Evolutionary conservation across 1,284 basidiomycete genomes (phyloP).

Genomic region (Rhizoctonia solani): DNA sequence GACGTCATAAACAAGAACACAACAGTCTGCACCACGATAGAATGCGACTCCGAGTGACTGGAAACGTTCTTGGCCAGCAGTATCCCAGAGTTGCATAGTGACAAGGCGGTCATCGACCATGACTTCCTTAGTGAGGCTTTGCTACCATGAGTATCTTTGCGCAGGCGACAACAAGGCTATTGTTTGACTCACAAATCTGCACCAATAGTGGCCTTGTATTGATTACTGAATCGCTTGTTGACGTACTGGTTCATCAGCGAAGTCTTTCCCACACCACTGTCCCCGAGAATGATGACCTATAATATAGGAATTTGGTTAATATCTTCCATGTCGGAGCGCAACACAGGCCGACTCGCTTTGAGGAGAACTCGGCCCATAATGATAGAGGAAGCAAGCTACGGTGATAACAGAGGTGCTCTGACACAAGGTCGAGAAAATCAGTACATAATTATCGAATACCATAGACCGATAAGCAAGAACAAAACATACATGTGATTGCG

Average conservation of each 20-base stretch:
- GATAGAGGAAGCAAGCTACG: neutral
- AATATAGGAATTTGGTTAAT: neutral
- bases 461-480: conserved; percentile 32
- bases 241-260: conserved; percentile 99
- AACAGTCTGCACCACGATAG: conserved; percentile 99
- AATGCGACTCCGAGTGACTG: conserved; percentile 98
- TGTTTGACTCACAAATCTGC: conserved; percentile 74
- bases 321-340: neutral
- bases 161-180: conserved; percentile 43
- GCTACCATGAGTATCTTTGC: conserved; percentile 41
- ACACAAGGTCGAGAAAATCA: neutral
- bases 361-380: conserved; percentile 87
- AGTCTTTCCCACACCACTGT: conserved; percentile 99
- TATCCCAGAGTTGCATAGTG: conserved; percentile 99
- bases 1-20: conserved; percentile 98
- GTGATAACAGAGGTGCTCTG: neutral
- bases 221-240: conserved; percentile 99
- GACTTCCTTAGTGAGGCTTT: conserved; percentile 95
- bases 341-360: conserved; percentile 64
- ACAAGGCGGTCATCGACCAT: conserved; percentile 98
- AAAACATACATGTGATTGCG: conserved; percentile 16
- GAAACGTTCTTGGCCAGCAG: conserved; percentile 98
- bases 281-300: conserved; percentile 96
- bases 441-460: conserved; percentile 25
- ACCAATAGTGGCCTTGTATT: conserved; percentile 98